phyloP scores from a whole-genome alignment of 2,329 filamentous ascomycete species.

The Elsinoe batatas region DNA sequence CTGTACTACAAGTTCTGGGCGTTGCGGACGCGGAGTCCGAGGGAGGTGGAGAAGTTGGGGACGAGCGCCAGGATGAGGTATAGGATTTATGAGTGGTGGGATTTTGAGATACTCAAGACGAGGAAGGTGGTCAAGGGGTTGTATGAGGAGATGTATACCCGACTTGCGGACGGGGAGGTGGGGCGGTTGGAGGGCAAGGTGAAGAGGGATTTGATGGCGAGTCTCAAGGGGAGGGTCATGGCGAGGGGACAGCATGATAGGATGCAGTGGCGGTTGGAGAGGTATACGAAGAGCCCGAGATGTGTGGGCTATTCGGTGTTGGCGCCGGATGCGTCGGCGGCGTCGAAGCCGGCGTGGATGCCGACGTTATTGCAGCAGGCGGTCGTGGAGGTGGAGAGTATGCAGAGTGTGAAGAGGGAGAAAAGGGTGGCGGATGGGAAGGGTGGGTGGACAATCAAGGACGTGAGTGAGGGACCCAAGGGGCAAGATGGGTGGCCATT shows the following conservation, averaged over 20 bases:
- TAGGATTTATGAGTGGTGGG: slow-evolving; percentile 7
- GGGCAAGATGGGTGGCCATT: slow-evolving; percentile 21
- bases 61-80: slow-evolving; percentile 7
- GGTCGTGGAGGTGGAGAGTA: slow-evolving; percentile 16
- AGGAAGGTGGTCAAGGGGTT: slow-evolving; percentile 31
- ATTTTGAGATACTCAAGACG: slow-evolving; percentile 27
- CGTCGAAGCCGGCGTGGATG: slow-evolving; percentile 18
- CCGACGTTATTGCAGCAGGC: slow-evolving; percentile 17
- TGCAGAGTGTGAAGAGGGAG: slow-evolving; percentile 16
- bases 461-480: slow-evolving; percentile 28
- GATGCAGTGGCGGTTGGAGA: slow-evolving; percentile 24
- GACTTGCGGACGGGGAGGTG: slow-evolving; percentile 35
- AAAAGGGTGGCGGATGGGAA: slow-evolving; percentile 25
- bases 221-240: slow-evolving; percentile 26
- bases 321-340: slow-evolving; percentile 22
- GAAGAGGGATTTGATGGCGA: slow-evolving; percentile 18
- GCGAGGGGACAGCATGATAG: slow-evolving; percentile 28
- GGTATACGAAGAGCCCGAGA: slow-evolving; percentile 21
- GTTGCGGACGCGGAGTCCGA: slow-evolving; percentile 1
- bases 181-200: slow-evolving; percentile 18
- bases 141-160: slow-evolving; percentile 38
- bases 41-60: slow-evolving; percentile 26
- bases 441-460: slow-evolving; percentile 13
- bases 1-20: slow-evolving; percentile 4
- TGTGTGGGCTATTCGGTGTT: slow-evolving; percentile 24